These are phyloP conservation scores for Coemansia umbellata DNA, from an alignment of 192 early-diverging fungal genomes.

Conservation along the genomic window DNA sequence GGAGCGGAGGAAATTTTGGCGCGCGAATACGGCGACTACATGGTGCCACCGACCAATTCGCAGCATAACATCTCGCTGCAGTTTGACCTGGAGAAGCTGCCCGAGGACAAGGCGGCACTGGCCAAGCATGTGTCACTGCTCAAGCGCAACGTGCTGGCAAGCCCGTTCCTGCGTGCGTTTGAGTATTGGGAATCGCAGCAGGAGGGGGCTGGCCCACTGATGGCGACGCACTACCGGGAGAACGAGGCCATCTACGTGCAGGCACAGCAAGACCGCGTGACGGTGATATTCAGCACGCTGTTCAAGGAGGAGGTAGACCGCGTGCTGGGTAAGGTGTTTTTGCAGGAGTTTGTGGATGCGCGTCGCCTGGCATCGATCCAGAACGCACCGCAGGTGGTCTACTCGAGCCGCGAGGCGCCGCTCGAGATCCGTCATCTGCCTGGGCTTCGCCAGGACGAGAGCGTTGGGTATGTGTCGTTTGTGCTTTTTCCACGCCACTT, in stretches of 20 bases:
- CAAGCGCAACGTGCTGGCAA: conserved; percentile 93
- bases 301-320: conserved; percentile 98
- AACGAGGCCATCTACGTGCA: conserved; percentile 92
- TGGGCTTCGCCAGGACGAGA: conserved; percentile 72
- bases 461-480: conserved; percentile 93
- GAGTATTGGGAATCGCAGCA: conserved; percentile 72
- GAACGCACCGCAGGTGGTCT: conserved; percentile 96
- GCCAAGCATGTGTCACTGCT: conserved; percentile 81
- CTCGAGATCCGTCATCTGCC: conserved; percentile 83
- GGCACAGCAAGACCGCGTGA: conserved; percentile 88
- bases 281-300: conserved; percentile 93
- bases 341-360: conserved; percentile 99
- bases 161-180: conserved; percentile 90
- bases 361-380: conserved; percentile 81
- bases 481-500: conserved; percentile 96
- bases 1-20: conserved; percentile 82
- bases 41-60: conserved; percentile 56
- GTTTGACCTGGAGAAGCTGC: conserved; percentile 76
- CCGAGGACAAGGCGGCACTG: conserved; percentile 68
- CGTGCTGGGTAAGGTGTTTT: conserved; percentile 92
- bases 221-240: conserved; percentile 92
- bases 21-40: conserved; percentile 75
- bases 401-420: conserved; percentile 88
- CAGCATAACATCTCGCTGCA: conserved; percentile 79
- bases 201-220: conserved; percentile 69